A percentile compares a stretch with the other conserved stretches of the same genome.
phyloP scores from a whole-genome alignment of 139 green algal genomes.

The Chlamydomonas incerta region DNA sequence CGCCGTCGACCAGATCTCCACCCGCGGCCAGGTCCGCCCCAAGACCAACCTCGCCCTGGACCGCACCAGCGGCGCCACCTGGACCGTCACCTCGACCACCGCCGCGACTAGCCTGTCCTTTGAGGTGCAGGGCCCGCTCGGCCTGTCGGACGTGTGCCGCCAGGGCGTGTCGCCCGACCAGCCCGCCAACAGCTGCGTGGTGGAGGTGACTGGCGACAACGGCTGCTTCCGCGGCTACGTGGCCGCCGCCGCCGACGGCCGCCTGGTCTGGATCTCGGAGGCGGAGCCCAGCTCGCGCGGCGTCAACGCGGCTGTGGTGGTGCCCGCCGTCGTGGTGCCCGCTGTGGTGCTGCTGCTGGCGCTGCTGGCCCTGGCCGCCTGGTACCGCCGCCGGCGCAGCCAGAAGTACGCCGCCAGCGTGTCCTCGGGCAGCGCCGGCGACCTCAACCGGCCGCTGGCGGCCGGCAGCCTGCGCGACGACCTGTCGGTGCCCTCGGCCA shows the following conservation, averaged over 20 bases:
- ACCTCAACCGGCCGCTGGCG: conserved; percentile 11
- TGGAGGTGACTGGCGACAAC: conserved; percentile 19
- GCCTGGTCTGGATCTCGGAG: conserved; percentile 9
- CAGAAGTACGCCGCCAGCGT: background rate
- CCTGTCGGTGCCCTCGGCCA: conserved; percentile 18
- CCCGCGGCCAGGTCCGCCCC: background rate
- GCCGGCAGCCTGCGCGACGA: conserved; percentile 31
- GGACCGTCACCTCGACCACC: background rate
- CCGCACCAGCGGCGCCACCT: conserved; percentile 21
- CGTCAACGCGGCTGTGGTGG: background rate
- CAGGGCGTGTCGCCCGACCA: conserved; percentile 37
- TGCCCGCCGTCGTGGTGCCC: conserved; percentile 40
- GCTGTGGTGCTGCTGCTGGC: conserved; percentile 9
- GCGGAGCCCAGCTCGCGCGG: background rate
- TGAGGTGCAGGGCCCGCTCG: conserved; percentile 19
- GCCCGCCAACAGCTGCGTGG: conserved; percentile 23
- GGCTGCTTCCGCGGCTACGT: conserved; percentile 42
- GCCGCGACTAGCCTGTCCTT: background rate
- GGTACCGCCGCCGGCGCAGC: conserved; percentile 26
- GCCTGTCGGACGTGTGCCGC: conserved; percentile 28
- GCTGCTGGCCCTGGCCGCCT: background rate
- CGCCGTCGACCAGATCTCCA: conserved; percentile 27
- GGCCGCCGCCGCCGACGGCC: background rate
- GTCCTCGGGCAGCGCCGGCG: background rate
- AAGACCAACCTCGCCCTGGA: background rate